Conservation (phyloP, 2,329 filamentous ascomycete species). For the Arthrobotrys pseudoclavata region DNA sequence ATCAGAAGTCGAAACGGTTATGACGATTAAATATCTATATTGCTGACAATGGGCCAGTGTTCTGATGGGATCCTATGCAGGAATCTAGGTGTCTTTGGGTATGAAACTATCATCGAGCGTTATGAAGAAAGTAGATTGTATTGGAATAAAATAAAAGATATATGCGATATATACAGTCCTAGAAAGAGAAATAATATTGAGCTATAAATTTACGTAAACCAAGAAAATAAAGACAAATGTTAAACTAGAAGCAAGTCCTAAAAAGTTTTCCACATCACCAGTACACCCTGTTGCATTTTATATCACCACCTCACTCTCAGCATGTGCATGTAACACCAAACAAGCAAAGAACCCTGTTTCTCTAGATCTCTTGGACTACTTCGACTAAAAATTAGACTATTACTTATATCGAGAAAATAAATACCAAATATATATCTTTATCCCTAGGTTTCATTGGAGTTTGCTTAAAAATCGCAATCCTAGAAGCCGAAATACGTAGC, state of each 20-base stretch:
- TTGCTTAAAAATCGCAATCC: background rate
- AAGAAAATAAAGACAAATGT: background rate
- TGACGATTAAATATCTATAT: background rate
- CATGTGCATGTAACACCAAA: constrained; percentile 9
- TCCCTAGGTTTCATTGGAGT: background rate
- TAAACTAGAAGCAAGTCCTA: background rate
- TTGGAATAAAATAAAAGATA: too few relatives aligned
- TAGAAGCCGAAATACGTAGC: background rate
- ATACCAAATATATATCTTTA: background rate
- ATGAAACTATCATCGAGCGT: background rate
- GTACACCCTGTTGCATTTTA: constrained; percentile 25
- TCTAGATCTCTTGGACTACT: background rate
- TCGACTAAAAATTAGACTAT: background rate
- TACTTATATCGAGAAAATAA: background rate
- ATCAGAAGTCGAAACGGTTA: background rate
- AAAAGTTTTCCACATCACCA: background rate
- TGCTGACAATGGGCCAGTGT: background rate
- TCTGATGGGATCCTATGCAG: background rate
- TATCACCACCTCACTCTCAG: constrained; percentile 11
- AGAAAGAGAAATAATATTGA: background rate
- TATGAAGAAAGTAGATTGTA: background rate
- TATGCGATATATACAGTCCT: too few relatives aligned
- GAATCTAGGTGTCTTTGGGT: background rate
- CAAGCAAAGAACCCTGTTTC: background rate
- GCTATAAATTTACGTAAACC: background rate